Evolutionary conservation across 495 filamentous ascomycete genomes (phyloP).

Genomic region (Clavariopsis aquatica): DNA sequence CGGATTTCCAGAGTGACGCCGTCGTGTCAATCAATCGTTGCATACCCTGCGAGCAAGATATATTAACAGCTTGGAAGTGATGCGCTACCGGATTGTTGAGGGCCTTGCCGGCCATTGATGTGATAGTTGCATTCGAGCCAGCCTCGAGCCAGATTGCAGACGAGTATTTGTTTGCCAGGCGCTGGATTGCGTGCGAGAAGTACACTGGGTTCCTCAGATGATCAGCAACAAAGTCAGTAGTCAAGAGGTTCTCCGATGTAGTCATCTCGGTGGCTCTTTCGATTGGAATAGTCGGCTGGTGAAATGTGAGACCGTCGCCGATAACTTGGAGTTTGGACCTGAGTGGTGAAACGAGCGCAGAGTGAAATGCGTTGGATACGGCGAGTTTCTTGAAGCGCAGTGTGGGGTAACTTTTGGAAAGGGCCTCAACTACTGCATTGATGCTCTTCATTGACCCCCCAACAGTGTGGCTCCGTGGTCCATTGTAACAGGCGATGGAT

Average conservation of each 20-base stretch:
- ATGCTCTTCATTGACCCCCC: constrained; percentile 6
- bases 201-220: constrained; percentile 34
- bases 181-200: constrained; percentile 35
- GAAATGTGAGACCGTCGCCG: constrained; percentile 27
- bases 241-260: neutral
- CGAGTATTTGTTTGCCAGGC: constrained; percentile 25
- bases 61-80: constrained; percentile 28
- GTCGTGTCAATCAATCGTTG: constrained; percentile 22
- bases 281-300: constrained; percentile 26
- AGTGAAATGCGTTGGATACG: constrained; percentile 39
- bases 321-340: constrained; percentile 18
- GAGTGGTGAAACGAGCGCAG: constrained; percentile 29
- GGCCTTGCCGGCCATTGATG: constrained; percentile 30
- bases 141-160: constrained; percentile 35
- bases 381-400: constrained; percentile 14
- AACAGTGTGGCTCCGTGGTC: constrained; percentile 20
- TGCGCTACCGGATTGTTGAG: constrained; percentile 4
- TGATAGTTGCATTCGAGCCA: constrained; percentile 35
- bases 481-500: constrained; percentile 33
- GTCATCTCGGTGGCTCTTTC: constrained; percentile 17
- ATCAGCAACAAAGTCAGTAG: constrained; percentile 17
- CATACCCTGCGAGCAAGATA: neutral
- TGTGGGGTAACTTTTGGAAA: neutral
- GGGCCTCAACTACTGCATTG: neutral
- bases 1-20: constrained; percentile 33